Percentiles rank a stretch among this genome's conserved stretches.
Conservation (phyloP, 352 stramenopile genomes). For the Pythium plurisporium region DNA sequence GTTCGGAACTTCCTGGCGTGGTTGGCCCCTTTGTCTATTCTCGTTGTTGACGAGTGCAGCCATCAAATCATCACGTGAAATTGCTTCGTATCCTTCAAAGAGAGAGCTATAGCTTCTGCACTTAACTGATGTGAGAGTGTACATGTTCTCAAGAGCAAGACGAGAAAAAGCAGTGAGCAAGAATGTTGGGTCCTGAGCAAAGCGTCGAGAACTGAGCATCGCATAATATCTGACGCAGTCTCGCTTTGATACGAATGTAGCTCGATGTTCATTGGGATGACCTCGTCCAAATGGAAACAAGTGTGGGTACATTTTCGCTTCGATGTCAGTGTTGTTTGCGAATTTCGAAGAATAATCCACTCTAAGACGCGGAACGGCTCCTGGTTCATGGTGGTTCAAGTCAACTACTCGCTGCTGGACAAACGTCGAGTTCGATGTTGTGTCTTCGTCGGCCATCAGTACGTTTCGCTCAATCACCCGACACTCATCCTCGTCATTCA, state of each 20-base stretch:
- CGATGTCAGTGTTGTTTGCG: background rate
- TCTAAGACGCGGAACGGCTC: background rate
- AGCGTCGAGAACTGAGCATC: conserved; percentile 13
- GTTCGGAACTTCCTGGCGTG: background rate
- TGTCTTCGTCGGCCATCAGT: background rate
- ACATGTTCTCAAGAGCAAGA: conserved; percentile 14
- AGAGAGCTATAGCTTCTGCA: background rate
- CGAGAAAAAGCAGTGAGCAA: conserved; percentile 7
- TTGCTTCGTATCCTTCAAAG: conserved; percentile 12
- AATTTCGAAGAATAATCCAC: conserved; percentile 11
- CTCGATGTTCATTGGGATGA: conserved; percentile 6
- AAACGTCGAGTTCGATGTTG: background rate
- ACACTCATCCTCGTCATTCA: background rate
- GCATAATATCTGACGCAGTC: conserved; percentile 13
- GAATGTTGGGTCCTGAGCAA: conserved; percentile 19
- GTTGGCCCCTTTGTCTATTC: conserved; percentile 1
- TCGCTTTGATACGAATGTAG: conserved; percentile 2
- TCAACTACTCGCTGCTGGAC: conserved; percentile 11
- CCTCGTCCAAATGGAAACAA: conserved; percentile 18
- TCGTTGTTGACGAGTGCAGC: conserved; percentile 10
- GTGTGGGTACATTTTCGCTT: conserved; percentile 16
- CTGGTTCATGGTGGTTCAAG: conserved; percentile 1
- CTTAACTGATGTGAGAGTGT: conserved; percentile 18
- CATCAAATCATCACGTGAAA: conserved; percentile 3
- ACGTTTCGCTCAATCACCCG: conserved; percentile 12